Base-by-base conservation (phyloP, 331 rosid species). In the Rosa hybrid region DNA sequence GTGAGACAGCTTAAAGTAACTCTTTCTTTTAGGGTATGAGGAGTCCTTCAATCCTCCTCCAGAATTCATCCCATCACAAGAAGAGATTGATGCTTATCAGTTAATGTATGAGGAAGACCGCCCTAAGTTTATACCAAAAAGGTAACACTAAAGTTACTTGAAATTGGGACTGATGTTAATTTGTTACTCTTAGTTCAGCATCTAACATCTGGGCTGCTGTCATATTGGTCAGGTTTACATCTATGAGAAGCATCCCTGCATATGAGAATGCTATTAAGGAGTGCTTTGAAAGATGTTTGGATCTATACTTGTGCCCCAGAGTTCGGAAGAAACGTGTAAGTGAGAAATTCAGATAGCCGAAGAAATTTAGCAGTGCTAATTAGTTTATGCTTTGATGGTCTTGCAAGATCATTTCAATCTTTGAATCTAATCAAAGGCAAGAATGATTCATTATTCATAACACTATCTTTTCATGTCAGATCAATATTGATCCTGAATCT, bases 41-140 rank as follows among this genome's bases (percentile, higher is more conserved):
- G 99, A 95, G 81, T 93, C 99, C 2, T 93, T 91, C 82, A 95
- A 93, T 87, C 99, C 99, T 81, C 92, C 99, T 80, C 68, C 85
- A 77, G 99, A 95, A 79, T 93, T 88, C 84, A 93, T 95, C 74
- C 99, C 99, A 78, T 85, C 93, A 56, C 96, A 95, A 87, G 99
- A 95, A 88, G 99, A 93, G 85, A 85, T 93, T 46, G 90, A 88
- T 84, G 82, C 93, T 45, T 89, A 95, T 85, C 93, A 95, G 72
- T 85, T 91, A 86, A 88, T 89, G 98, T 86, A 62, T 67, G 97
- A 91, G 68, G 98, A 95, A 90, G 98, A 95, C 83, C 97, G 90
- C 49, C 98, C 99, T 23, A 91, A 93, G 72, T 90, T 91, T 81
- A 90, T 93, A 65, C 99, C 97, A 30, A 89, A 76, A 85, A 90